Conservation (phyloP, 495 filamentous ascomycete species). For the Friedmanniomyces endolithicus region DNA sequence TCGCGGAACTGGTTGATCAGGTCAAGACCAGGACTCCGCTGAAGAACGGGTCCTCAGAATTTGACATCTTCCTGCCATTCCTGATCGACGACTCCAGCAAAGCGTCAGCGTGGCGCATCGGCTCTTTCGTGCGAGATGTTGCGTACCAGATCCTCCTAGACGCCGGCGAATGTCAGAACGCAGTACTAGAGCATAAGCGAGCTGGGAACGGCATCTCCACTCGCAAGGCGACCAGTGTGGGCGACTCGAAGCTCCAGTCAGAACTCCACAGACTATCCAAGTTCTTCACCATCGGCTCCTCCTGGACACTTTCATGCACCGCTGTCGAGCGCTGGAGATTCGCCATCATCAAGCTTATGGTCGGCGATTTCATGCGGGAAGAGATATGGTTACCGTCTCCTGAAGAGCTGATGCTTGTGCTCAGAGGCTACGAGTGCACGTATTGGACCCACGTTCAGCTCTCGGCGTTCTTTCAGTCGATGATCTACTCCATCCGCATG, state of each 20-base stretch:
- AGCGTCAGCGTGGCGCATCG: constrained; percentile 8
- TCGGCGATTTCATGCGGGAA: not conserved
- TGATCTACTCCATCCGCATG: constrained; percentile 11
- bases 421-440: not conserved
- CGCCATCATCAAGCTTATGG: not conserved
- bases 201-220: not conserved
- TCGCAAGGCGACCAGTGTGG: not conserved
- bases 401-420: not conserved
- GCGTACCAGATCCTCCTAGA: constrained; percentile 3
- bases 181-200: constrained; percentile 5
- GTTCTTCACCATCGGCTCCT: not conserved
- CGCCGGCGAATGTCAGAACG: not conserved
- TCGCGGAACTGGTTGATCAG: constrained; percentile 9
- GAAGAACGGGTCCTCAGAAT: not conserved
- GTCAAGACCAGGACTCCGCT: not conserved
- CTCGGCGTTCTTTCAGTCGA: constrained; percentile 4
- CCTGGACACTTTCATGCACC: not conserved
- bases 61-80: constrained; percentile 11
- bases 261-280: not conserved
- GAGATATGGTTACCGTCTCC: not conserved
- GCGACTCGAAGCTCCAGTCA: not conserved
- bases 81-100: constrained; percentile 14
- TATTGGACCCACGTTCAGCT: constrained; percentile 7
- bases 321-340: too few species aligned
- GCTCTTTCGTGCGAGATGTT: not conserved